Evolutionary conservation across 2,329 filamentous ascomycete genomes (phyloP), one percentile per base, ranked within the genome.

Genomic region (Penicillium sp.): DNA sequence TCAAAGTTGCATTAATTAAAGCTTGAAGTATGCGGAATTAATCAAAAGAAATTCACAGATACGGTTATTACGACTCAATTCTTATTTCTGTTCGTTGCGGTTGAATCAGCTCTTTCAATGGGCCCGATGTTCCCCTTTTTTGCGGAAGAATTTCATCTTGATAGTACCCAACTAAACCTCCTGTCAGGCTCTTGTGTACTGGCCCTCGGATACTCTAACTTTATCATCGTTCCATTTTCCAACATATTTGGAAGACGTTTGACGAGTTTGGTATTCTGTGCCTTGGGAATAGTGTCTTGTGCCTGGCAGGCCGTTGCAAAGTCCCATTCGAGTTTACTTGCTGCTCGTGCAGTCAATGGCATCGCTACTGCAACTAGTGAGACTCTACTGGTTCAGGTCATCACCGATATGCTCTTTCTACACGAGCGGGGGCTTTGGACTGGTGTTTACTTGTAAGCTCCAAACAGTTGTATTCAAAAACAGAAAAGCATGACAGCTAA

Each of bases 341-440:
- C 73, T 33, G 76, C 76, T 18, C 69, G 77, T 23, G 72, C 76
- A 3, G 60, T 78, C 34, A 76, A 74, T 54, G 76, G 76, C 18
- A 55, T 78, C 14, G 74, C 75, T 9, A 75, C 74, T 29, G 76
- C 75, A 1, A 76, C 75, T 0, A 74, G 72, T 45, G 76, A 79
- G 56, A 75, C 71, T 1, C 73, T 79, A 14, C 71, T 75, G 19
- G 67, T 77, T 1, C 73, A 77, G 56, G 72, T 78, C 53, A 74
- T 79, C 48, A 72, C 74, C 0, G 76, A 79, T 52, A 72, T 79
- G 26, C 75, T 78, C 55, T 78, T 77, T 52, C 61, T 78, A 11
- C 75, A 78, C 42, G 75, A 78, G 52, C 65, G 75, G n/a, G 73
- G 73, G 5, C 46, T 71, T 3, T 75, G 68, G 68, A 73, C 68